Evolutionary conservation across 148 eudicot species (phyloP), one percentile per base, ranked within the genome.

Genomic region (Salicornia ramosissima): DNA sequence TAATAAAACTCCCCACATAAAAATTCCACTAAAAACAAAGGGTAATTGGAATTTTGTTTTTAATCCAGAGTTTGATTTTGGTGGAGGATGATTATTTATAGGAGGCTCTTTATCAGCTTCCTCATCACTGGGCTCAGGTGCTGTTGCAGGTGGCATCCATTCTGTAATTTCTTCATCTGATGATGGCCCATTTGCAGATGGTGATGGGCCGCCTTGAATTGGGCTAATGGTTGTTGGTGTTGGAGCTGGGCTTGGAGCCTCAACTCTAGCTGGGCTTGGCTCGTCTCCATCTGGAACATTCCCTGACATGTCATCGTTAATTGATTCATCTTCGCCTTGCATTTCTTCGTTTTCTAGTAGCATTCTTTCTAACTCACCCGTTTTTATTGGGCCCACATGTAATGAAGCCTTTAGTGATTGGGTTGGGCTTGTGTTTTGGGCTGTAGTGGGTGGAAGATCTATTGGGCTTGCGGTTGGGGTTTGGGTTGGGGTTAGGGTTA

Each of bases 271-370:
- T n/a, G 79, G 79, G 70, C 79, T 70, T 6, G 79, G 79, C 68
- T 77, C 80, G 31, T 77, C 75, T 24, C 75, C 80, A 58, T 77
- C 75, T 1, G 79, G 79, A 5, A 76, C 65, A 64, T 76, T 76
- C 33, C 74, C 74, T 7, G 79, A 76, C 79, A 76, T 76, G 70
- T 77, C 80, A 47, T 77, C 71, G 10, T 66, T 76, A 24, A 16
- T 31, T 21, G 25, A 29, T 3, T 62, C 68, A 4, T 64, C 71
- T 18, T 69, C 64, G 5, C 15, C 58, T 22, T 55, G 51, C 36
- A 54, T 64, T 22, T 70, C 74, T 6, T 63, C 79, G 5, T 75
- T 53, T 68, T 34, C 55, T 73, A 68, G 68, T 2, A 68, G 3
- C 7, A 75, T 69, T 36, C 72, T 49, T 58, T 66, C 71, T 3